Evolutionary conservation across 495 filamentous ascomycete species (phyloP), one percentile per base, ranked within the genome.

Genomic region (Talaromyces stipitatus): DNA sequence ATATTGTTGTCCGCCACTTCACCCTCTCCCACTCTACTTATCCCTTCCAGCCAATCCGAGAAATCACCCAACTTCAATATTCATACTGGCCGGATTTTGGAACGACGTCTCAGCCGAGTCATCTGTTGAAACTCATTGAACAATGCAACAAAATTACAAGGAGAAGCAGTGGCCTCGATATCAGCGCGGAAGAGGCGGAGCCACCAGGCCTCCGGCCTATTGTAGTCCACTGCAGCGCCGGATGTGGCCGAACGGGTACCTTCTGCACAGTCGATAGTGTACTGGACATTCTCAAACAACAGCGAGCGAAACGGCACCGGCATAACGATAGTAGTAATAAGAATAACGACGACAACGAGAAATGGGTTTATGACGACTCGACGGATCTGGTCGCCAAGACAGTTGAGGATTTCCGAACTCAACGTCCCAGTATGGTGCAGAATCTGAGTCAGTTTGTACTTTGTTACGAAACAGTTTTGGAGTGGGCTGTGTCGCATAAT

Each of bases 181-280:
- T 56, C 68, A 76, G 48, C 57, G 58, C 60, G 12, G 50, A 79
- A 23, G 81, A 82, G 12, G 81, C 85, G 0, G 84, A 88, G 50
- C 75, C 79, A 0, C 64, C 69, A 1, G 71, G 73, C 8, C 74
- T 74, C 58, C 69, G 90, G 36, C 92, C 94, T 14, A 80, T 96
- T 50, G 71, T 98, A 18, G 95, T 98, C 3, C 94, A 98, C 69
- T 98, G 94, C 73, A 92, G 88, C 56, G 94, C 94, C 2, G 94
- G 94, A 0, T 98, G 94, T 71, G 94, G 94, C 3, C 85, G 94
- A 4, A 98, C 94, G 0, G 94, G 94, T 3, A 90, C 95, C 0
- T 98, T 98, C 60, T 98, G 94, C 68, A 95, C 94, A 0, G 90
- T 97, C 26, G 94, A 97, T 66, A 91, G 85, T 51, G 95, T 97